Evolutionary conservation across 2,329 filamentous ascomycete genomes (phyloP), one percentile per base, ranked within the genome.

Genomic region (Paecilomyces sp.): DNA sequence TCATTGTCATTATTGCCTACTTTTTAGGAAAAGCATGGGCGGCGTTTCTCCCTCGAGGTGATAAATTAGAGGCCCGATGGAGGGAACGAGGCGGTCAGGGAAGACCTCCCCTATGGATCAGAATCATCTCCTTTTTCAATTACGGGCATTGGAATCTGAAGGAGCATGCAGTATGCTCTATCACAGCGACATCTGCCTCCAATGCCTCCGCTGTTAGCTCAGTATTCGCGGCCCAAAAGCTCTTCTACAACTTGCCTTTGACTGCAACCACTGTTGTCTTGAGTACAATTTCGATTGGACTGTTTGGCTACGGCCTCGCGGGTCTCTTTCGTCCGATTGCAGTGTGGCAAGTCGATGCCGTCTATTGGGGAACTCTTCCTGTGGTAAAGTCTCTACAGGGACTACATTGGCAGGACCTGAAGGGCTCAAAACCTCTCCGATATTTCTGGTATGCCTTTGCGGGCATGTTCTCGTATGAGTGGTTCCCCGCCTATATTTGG

Each of bases 1-100:
- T 84, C 58, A 83, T 84, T 57, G 82, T 83, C 4, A 76, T 85
- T 50, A 83, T 85, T 54, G 79, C 80, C 12, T 84, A 84, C 69
- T 84, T 85, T 55, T 56, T 79, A 1, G 83, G 83, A 8, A 81
- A 80, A 8, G 77, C 70, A 3, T 83, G 77, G 79, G 74, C 81
- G 0, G 63, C 66, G 0, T 61, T 80, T 5, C 73, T 84, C 2
- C 82, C 83, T 1, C 81, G 82, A 5, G 82, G 82, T 12, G 83
- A 85, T 57, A 69, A 68, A n/a, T 68, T 76, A 3, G 76, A 82
- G 59, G 74, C 78, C 28, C 68, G 74, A 51, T 85, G 82, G 82
- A 75, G 77, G 54, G 74, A 66, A 3, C 67, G 68, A 18, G 74
- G 75, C 3, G 75, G 75, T 6, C 66, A 77, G 3, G 80, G 77